Evolutionary conservation across 306 rosid genomes (phyloP).

Genomic region (Acacia acuminata): DNA sequence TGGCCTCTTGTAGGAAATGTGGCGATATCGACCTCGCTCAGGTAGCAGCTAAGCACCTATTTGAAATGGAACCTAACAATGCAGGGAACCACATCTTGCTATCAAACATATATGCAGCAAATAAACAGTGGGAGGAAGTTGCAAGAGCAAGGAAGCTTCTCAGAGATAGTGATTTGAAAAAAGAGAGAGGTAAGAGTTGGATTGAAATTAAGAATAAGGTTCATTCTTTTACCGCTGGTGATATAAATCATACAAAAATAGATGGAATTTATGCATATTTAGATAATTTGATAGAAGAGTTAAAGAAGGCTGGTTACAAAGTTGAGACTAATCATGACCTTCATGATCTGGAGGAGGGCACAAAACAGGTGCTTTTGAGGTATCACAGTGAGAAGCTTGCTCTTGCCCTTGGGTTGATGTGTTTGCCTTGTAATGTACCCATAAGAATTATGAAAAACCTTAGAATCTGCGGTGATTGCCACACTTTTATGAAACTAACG

Average conservation of each 20-base stretch:
- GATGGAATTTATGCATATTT: conserved; percentile 53
- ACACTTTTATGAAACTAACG: conserved; percentile 72
- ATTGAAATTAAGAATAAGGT: conserved; percentile 71
- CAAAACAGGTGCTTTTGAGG: conserved; percentile 66
- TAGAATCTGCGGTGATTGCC: conserved; percentile 93
- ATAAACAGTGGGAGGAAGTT: conserved; percentile 77
- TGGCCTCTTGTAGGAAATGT: conserved; percentile 74
- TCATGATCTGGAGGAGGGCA: conserved; percentile 69
- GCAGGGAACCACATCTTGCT: conserved; percentile 86
- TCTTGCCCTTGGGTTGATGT: conserved; percentile 68
- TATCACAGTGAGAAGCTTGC: conserved; percentile 93
- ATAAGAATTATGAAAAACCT: conserved; percentile 90
- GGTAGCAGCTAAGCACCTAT: conserved; percentile 71
- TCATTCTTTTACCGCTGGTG: conserved; percentile 82
- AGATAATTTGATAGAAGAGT: conserved; percentile 61
- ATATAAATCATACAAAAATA: conserved; percentile 64
- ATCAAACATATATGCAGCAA: conserved; percentile 75
- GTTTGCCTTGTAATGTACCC: conserved; percentile 63
- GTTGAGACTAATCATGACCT: conserved; percentile 63
- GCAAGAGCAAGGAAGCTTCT: conserved; percentile 73
- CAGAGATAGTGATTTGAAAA: conserved; percentile 65
- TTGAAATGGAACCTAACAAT: conserved; percentile 77
- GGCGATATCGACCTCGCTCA: conserved; percentile 71
- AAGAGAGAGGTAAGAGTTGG: conserved; percentile 87
- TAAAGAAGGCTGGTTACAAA: conserved; percentile 60